Conservation (phyloP, 2,329 filamentous ascomycete species). For the Waltergamsia citrina region DNA sequence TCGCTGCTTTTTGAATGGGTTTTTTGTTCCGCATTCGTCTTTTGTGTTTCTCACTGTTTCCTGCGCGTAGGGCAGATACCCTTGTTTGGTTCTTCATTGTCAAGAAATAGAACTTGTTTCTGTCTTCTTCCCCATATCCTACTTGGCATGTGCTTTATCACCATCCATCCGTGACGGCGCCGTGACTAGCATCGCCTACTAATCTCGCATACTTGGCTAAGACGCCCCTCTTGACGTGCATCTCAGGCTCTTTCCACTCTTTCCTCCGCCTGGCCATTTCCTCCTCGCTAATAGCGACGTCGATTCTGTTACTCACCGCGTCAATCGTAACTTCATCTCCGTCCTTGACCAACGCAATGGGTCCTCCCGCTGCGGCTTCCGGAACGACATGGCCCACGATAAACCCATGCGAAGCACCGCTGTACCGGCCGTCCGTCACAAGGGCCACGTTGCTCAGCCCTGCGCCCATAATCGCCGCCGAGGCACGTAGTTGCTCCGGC, state of each 20-base stretch:
- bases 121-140: not conserved
- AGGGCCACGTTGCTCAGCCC: constrained; percentile 68
- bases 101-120: not conserved
- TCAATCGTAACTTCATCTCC: constrained; percentile 78
- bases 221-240: constrained; percentile 53
- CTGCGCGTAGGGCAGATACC: too few relatives aligned
- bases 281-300: constrained; percentile 56
- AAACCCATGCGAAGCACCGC: constrained; percentile 77
- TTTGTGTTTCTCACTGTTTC: too few relatives aligned
- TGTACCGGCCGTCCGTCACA: constrained; percentile 68
- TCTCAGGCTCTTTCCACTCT: constrained; percentile 52
- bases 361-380: constrained; percentile 77
- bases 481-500: constrained; percentile 93
- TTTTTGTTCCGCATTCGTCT: too few relatives aligned
- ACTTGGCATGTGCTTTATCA: not conserved
- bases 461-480: constrained; percentile 84
- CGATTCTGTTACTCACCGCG: constrained; percentile 59
- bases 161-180: constrained; percentile 44
- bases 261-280: constrained; percentile 50
- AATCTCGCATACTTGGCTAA: constrained; percentile 59
- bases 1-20: too few relatives aligned
- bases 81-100: too few relatives aligned
- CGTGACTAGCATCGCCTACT: constrained; percentile 49
- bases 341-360: constrained; percentile 73
- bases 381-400: constrained; percentile 82